phyloP scores from a whole-genome alignment of 495 filamentous ascomycete species.

The Clavariopsis aquatica region DNA sequence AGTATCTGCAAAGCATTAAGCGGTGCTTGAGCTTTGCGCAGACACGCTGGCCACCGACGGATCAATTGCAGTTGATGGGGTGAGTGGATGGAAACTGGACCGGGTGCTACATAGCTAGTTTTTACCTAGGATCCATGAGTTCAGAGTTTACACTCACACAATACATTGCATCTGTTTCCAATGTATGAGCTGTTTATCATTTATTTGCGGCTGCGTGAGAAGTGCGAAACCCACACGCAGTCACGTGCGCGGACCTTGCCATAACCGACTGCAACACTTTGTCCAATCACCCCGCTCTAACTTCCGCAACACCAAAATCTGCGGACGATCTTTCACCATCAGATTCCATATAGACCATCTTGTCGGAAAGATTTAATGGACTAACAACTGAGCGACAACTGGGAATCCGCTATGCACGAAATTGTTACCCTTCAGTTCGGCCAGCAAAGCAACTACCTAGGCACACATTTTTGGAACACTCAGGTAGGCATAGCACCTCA shows the following conservation, averaged over 20 bases:
- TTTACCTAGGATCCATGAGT: too few species aligned
- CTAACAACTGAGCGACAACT: background rate
- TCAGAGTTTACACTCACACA: too few species aligned
- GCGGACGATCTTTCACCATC: background rate
- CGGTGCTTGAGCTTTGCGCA: conserved; percentile 95
- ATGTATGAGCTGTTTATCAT: too few species aligned
- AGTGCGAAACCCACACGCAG: background rate
- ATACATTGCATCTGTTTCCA: too few species aligned
- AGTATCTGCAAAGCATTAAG: conserved; percentile 97
- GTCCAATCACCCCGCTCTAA: background rate
- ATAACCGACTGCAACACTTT: background rate
- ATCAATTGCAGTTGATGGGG: conserved; percentile 95
- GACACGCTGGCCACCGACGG: conserved; percentile 91
- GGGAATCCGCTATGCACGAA: conserved; percentile 72
- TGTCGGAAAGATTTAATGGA: background rate
- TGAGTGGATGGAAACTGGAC: conserved; percentile 45
- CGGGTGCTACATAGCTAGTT: background rate
- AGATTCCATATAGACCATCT: background rate
- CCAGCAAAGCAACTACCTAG: conserved; percentile 87
- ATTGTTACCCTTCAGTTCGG: conserved; percentile 93
- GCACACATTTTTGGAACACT: conserved; percentile 98
- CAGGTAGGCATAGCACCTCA: conserved; percentile 57
- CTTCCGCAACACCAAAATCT: background rate
- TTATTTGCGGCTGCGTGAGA: too few species aligned
- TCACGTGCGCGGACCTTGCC: conserved; percentile 11